A percentile compares a stretch with the other conserved stretches of the same genome.
phyloP scores from a whole-genome alignment of 495 filamentous ascomycete species.

The Aspergillus sclerotiicarbonarius region DNA sequence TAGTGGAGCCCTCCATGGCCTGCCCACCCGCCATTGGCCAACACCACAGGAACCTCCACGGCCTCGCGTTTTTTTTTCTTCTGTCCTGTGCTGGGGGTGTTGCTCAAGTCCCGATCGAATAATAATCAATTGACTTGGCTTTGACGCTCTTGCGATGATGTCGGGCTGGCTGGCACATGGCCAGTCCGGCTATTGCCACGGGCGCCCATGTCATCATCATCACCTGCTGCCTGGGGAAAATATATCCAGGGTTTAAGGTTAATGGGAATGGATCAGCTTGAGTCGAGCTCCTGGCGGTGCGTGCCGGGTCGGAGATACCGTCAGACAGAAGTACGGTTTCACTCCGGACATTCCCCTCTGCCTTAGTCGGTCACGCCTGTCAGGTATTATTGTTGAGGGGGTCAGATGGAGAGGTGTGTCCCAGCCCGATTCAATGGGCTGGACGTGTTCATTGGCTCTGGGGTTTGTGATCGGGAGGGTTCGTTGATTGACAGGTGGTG shows the following conservation, averaged over 20 bases:
- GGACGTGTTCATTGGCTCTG: too few relatives aligned
- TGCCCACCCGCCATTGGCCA: neutral
- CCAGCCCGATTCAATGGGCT: too few relatives aligned
- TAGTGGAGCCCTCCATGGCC: slow-evolving; percentile 1
- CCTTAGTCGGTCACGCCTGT: too few relatives aligned
- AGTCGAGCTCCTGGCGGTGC: neutral
- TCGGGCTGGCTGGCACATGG: neutral
- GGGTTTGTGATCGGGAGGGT: too few relatives aligned
- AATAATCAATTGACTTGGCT: too few relatives aligned
- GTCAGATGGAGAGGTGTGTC: too few relatives aligned
- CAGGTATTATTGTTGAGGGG: too few relatives aligned
- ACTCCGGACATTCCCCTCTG: too few relatives aligned
- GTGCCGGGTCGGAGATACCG: neutral
- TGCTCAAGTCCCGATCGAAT: neutral
- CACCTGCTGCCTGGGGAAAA: too few relatives aligned
- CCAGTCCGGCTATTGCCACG: neutral
- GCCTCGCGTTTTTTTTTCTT: slow-evolving; percentile 4
- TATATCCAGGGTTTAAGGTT: neutral
- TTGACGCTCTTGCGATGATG: neutral
- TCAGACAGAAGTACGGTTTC: neutral
- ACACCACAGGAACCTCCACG: neutral
- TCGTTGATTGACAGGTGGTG: too few relatives aligned
- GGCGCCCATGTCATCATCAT: too few relatives aligned
- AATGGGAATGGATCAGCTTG: neutral
- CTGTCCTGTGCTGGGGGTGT: neutral